Evolutionary conservation across 441 rosid species (phyloP).

Genomic region (Corymbia calophylla): DNA sequence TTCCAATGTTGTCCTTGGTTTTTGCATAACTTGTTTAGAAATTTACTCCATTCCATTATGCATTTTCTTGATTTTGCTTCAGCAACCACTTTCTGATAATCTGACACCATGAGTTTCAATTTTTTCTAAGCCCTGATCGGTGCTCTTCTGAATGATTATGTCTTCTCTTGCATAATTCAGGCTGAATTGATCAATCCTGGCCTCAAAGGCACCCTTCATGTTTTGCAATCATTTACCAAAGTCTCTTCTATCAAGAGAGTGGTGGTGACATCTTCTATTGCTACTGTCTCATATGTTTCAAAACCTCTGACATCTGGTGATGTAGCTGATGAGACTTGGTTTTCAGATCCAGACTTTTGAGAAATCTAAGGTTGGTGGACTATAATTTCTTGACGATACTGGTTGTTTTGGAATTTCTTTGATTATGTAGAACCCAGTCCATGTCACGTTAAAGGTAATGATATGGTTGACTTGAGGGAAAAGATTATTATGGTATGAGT

Average conservation of each 20-base stretch:
- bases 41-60: no score
- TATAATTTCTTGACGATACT: neutral
- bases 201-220: slow-evolving; percentile 47
- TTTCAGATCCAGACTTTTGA: slow-evolving; percentile 36
- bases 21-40: no score
- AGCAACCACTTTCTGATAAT: neutral
- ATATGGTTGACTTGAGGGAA: neutral
- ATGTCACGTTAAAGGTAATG: slow-evolving; percentile 19
- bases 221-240: slow-evolving; percentile 45
- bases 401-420: neutral
- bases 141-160: neutral
- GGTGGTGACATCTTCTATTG: slow-evolving; percentile 53
- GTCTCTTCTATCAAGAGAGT: slow-evolving; percentile 40
- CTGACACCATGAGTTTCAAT: neutral
- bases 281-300: slow-evolving; percentile 15
- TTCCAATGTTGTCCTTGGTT: no score
- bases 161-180: neutral
- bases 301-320: slow-evolving; percentile 26
- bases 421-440: neutral
- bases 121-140: neutral
- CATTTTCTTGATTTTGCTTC: neutral
- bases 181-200: slow-evolving; percentile 38
- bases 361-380: neutral
- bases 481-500: neutral
- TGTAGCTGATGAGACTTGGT: slow-evolving; percentile 54